A percentile compares a stretch with the other conserved stretches of the same genome.
phyloP scores from a whole-genome alignment of 208 protist genomes.

The Herpetomonas tarakana region DNA sequence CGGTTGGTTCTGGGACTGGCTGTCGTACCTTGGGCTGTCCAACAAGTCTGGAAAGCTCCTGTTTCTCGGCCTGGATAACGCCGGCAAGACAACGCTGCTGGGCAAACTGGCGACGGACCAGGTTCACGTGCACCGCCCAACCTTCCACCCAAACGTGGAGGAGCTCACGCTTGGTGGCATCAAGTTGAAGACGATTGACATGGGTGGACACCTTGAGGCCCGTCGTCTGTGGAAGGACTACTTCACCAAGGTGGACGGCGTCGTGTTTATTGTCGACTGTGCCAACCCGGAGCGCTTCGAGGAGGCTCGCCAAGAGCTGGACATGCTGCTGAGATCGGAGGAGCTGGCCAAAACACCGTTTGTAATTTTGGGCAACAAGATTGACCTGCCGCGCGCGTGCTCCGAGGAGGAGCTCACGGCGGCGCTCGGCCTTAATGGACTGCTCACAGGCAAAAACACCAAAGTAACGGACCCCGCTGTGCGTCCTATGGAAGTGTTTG shows the following conservation, averaged over 20 bases:
- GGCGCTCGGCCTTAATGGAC: conserved; percentile 88
- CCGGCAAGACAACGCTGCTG: conserved; percentile 99
- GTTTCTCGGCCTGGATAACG: conserved; percentile 99
- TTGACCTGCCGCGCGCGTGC: conserved; percentile 95
- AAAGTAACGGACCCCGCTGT: conserved; percentile 79
- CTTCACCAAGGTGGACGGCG: conserved; percentile 97
- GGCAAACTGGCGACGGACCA: conserved; percentile 92
- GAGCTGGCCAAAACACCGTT: conserved; percentile 97
- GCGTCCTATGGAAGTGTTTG: conserved; percentile 99
- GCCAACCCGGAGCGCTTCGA: conserved; percentile 94
- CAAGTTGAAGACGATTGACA: conserved; percentile 98
- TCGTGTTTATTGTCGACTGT: conserved; percentile 99
- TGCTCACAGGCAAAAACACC: conserved; percentile 94
- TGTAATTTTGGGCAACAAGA: conserved; percentile 99
- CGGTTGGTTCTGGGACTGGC: conserved; percentile 92
- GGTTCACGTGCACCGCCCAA: conserved; percentile 87
- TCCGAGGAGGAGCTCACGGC: conserved; percentile 94
- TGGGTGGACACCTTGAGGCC: conserved; percentile 98
- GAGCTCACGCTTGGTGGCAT: conserved; percentile 98
- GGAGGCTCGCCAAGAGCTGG: conserved; percentile 96
- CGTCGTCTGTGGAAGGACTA: conserved; percentile 99
- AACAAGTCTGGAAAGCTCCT: conserved; percentile 96
- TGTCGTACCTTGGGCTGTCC: conserved; percentile 90
- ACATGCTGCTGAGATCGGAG: conserved; percentile 95
- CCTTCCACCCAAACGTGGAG: conserved; percentile 94